Conservation (phyloP, 1,284 basidiomycete genomes). For the Leccinum subrobustum region DNA sequence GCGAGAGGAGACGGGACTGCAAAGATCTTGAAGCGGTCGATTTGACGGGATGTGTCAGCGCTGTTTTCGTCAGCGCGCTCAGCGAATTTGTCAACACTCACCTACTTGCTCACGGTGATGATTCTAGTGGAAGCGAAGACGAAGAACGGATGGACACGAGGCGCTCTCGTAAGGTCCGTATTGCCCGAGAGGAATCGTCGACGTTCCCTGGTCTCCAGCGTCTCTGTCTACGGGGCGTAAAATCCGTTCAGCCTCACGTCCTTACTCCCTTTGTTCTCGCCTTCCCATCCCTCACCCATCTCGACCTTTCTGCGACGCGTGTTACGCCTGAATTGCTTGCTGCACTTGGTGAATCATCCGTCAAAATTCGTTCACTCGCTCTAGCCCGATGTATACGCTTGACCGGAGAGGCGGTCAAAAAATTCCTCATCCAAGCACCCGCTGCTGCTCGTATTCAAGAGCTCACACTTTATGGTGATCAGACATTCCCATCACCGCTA, state of each 20-base stretch:
- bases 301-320: conserved; percentile 87
- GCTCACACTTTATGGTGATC: conserved; percentile 88
- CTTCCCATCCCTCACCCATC: conserved; percentile 85
- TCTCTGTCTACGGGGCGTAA: conserved; percentile 84
- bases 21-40: conserved; percentile 87
- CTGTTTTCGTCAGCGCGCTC: conserved; percentile 82
- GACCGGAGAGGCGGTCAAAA: conserved; percentile 75
- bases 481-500: conserved; percentile 82
- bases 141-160: conserved; percentile 30
- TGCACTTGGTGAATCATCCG: conserved; percentile 62
- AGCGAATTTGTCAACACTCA: conserved; percentile 79
- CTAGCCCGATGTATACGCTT: conserved; percentile 88
- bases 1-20: conserved; percentile 73
- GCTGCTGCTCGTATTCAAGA: conserved; percentile 70
- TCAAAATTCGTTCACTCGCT: conserved; percentile 78
- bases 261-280: conserved; percentile 82
- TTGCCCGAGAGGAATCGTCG: conserved; percentile 48
- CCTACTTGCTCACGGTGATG: conserved; percentile 49
- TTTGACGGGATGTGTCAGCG: conserved; percentile 91
- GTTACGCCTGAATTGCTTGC: conserved; percentile 76
- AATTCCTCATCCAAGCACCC: conserved; percentile 72
- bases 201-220: conserved; percentile 79
- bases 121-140: conserved; percentile 48
- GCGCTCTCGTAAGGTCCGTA: conserved; percentile 34
- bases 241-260: conserved; percentile 69